A percentile compares a stretch with the other conserved stretches of the same genome.
phyloP scores from a whole-genome alignment of 768 basidiomycete genomes.

The Myochromella boudieri region DNA sequence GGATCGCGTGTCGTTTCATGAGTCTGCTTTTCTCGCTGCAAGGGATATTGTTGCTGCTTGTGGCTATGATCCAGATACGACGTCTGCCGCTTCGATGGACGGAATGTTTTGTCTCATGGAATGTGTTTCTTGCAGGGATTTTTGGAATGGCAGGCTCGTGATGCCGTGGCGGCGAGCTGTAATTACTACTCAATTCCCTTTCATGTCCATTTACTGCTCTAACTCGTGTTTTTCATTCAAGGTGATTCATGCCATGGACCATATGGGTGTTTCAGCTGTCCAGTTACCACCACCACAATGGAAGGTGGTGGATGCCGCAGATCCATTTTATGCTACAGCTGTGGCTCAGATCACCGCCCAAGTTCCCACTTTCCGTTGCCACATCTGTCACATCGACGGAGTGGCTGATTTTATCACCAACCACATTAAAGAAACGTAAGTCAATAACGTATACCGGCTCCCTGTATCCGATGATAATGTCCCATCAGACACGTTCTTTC shows the following conservation, averaged over 20 bases:
- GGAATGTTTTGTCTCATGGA: conserved; percentile 22
- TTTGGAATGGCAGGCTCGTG: conserved; percentile 15
- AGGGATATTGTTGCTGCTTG: conserved; percentile 15
- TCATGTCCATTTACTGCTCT: conserved; percentile 37
- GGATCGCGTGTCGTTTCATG: conserved; percentile 18
- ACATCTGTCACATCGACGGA: conserved; percentile 16
- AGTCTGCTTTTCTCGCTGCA: conserved; percentile 18
- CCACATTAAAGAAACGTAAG: conserved; percentile 17
- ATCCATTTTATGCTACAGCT: conserved; percentile 13
- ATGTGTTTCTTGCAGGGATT: conserved; percentile 20
- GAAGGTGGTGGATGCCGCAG: conserved; percentile 9
- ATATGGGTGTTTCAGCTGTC: conserved; percentile 5
- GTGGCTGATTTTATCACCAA: conserved; percentile 12
- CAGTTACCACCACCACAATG: conserved; percentile 10
- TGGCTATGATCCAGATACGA: conserved; percentile 23
- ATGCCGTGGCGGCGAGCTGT: conserved; percentile 26
- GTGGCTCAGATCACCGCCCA: conserved; percentile 12
- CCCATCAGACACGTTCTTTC: conserved; percentile 13
- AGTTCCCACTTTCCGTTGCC: conserved; percentile 17
- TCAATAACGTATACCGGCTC: not conserved
- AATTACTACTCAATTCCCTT: conserved; percentile 28
- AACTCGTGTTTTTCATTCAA: no score
- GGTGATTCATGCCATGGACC: conserved; percentile 17
- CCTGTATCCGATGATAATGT: no score
- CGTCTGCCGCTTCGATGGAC: conserved; percentile 25